Percentiles rank a stretch among this genome's conserved stretches.
phyloP scores from a whole-genome alignment of 306 rosid species.

The Cicer cuneatum region DNA sequence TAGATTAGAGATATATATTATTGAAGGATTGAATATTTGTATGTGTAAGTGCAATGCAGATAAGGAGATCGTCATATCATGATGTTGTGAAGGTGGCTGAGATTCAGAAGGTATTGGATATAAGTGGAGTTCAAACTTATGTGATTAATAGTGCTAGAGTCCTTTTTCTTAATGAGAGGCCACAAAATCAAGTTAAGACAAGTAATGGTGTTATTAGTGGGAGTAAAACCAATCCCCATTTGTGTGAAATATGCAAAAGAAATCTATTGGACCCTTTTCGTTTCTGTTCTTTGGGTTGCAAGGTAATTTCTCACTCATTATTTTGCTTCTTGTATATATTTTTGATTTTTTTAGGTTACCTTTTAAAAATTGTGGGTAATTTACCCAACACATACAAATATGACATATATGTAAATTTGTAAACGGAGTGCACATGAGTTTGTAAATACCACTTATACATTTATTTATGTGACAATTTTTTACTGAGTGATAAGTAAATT shows the following conservation, averaged over 20 bases:
- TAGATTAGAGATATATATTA: neutral
- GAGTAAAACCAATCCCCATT: constrained; percentile 50
- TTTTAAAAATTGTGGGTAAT: neutral
- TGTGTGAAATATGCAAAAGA: constrained; percentile 65
- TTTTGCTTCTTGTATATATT: neutral
- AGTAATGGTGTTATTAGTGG: neutral
- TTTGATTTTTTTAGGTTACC: neutral
- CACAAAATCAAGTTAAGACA: constrained; percentile 56
- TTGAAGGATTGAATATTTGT: neutral
- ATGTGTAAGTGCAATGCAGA: constrained; percentile 58
- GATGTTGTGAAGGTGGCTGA: constrained; percentile 71
- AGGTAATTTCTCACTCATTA: constrained; percentile 42
- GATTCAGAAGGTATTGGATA: constrained; percentile 66
- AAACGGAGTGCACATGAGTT: too few species aligned
- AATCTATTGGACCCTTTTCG: constrained; percentile 68
- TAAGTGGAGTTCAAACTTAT: constrained; percentile 72
- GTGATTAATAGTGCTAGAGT: constrained; percentile 79
- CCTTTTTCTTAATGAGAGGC: constrained; percentile 72
- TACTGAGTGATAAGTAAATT: too few species aligned
- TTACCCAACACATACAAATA: too few species aligned
- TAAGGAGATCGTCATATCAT: constrained; percentile 75
- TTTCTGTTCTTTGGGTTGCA: constrained; percentile 81
- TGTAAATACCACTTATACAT: too few species aligned
- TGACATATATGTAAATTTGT: too few species aligned
- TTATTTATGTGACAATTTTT: too few species aligned